Percentiles rank a stretch among this genome's conserved stretches.
Conservation (phyloP, 805 yeast genomes). For the Candida mattraensis region DNA sequence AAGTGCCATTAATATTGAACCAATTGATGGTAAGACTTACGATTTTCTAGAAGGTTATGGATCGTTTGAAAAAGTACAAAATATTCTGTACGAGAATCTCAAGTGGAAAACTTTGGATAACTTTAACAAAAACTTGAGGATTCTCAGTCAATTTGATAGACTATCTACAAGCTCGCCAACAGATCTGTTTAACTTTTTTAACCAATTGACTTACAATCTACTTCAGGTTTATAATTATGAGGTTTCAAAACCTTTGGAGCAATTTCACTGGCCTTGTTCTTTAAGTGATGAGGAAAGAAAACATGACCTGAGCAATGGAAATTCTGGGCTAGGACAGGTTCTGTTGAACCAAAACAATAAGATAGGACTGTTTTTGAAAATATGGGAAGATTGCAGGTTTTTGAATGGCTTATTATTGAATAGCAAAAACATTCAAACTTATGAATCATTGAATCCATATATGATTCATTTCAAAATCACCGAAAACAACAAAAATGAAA, state of each 20-base stretch:
- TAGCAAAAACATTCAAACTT: constrained; percentile 17
- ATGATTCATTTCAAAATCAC: constrained; percentile 34
- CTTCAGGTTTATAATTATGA: constrained; percentile 18
- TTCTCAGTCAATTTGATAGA: constrained; percentile 33
- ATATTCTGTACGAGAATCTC: constrained; percentile 28
- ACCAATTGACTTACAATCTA: constrained; percentile 28
- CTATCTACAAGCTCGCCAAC: constrained; percentile 30
- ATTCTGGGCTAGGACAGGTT: constrained; percentile 29
- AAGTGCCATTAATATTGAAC: constrained; percentile 30
- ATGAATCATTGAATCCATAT: constrained; percentile 24
- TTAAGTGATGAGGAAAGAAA: constrained; percentile 7
- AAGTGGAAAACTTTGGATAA: constrained; percentile 31
- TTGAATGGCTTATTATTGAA: constrained; percentile 20
- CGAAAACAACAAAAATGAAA: constrained; percentile 20
- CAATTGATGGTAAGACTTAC: constrained; percentile 24
- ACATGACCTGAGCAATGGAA: constrained; percentile 22
- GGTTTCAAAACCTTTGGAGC: constrained; percentile 1
- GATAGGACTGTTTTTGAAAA: constrained; percentile 34
- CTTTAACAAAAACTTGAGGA: constrained; percentile 34
- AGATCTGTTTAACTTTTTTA: constrained; percentile 35
- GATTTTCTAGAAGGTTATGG: constrained; percentile 28
- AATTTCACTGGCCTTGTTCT: constrained; percentile 1
- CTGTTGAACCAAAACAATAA: constrained; percentile 29
- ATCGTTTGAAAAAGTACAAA: constrained; percentile 27
- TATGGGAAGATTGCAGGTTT: constrained; percentile 34